Conservation (phyloP, 495 filamentous ascomycete species). For the Penicillium soppii region DNA sequence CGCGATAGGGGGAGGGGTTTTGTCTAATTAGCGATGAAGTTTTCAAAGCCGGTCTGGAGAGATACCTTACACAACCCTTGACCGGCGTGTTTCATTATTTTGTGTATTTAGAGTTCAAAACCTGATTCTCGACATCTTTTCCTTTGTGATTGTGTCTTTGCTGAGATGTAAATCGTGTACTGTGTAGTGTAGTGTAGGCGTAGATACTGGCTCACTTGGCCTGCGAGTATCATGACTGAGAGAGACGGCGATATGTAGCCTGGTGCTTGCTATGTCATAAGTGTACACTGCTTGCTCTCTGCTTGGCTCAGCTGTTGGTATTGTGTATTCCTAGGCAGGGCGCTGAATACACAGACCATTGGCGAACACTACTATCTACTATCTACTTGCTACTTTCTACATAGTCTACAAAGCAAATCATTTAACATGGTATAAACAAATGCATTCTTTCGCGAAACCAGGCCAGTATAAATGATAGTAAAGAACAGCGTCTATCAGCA, state of each 20-base stretch:
- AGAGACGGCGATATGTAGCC: too few relatives aligned
- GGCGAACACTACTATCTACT: too few relatives aligned
- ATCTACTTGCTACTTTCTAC: too few relatives aligned
- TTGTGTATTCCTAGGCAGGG: too few relatives aligned
- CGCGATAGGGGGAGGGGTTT: background rate
- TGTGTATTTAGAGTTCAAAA: slow-evolving; percentile 51
- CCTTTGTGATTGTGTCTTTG: slow-evolving; percentile 14
- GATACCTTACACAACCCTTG: slow-evolving; percentile 18
- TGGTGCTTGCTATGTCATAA: too few relatives aligned
- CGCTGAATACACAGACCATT: too few relatives aligned
- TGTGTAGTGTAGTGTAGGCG: background rate
- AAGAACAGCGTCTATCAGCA: background rate
- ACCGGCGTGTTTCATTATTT: slow-evolving; percentile 46
- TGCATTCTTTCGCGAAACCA: background rate
- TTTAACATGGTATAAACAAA: background rate
- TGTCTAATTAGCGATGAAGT: slow-evolving; percentile 29
- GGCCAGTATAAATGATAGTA: background rate
- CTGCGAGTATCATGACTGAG: too few relatives aligned
- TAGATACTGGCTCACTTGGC: too few relatives aligned
- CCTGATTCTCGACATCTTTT: slow-evolving; percentile 19
- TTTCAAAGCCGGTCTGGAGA: slow-evolving; percentile 31
- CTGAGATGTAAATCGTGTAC: background rate
- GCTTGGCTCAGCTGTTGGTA: too few relatives aligned
- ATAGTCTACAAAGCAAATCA: too few relatives aligned
- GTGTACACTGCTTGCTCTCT: too few relatives aligned